A percentile compares a stretch with the other conserved stretches of the same genome.
Evolutionary conservation across 2,329 filamentous ascomycete species (phyloP).

Genomic region (Paecilomyces fulvus): DNA sequence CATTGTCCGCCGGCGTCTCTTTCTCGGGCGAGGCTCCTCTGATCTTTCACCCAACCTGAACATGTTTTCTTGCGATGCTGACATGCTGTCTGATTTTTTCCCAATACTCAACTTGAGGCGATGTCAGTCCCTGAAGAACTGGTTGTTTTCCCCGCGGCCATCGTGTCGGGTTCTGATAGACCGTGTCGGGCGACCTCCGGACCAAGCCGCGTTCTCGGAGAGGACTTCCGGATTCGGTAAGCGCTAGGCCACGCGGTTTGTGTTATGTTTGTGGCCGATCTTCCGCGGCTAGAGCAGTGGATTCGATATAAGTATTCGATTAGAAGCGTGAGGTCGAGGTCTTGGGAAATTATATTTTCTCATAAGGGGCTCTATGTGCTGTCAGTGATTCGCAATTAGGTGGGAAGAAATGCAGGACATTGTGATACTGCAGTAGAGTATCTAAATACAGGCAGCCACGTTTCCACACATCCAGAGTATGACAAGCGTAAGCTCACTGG

Average conservation of each 20-base stretch:
- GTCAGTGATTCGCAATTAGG: background rate
- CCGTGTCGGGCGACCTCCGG: background rate
- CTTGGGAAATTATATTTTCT: background rate
- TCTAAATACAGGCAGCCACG: background rate
- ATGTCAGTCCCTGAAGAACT: background rate
- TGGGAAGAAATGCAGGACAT: background rate
- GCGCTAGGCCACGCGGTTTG: background rate
- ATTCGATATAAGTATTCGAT: too few species aligned
- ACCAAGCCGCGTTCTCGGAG: background rate
- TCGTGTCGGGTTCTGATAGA: background rate
- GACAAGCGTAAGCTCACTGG: too few species aligned
- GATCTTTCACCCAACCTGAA: background rate
- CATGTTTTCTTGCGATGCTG: constrained; percentile 2
- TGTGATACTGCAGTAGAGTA: background rate
- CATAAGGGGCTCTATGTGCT: background rate
- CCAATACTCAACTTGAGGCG: background rate
- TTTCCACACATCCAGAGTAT: background rate
- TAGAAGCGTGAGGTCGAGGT: too few species aligned
- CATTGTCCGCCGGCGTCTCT: constrained; percentile 31
- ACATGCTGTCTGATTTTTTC: constrained; percentile 2
- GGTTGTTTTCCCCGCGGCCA: background rate
- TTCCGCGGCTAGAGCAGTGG: too few species aligned
- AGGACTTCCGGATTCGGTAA: background rate
- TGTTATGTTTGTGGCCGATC: background rate
- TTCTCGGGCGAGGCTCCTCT: constrained; percentile 21